Evolutionary conservation across 1,139 yeast genomes (phyloP).

Genomic region (Pneumocystis sp.): DNA sequence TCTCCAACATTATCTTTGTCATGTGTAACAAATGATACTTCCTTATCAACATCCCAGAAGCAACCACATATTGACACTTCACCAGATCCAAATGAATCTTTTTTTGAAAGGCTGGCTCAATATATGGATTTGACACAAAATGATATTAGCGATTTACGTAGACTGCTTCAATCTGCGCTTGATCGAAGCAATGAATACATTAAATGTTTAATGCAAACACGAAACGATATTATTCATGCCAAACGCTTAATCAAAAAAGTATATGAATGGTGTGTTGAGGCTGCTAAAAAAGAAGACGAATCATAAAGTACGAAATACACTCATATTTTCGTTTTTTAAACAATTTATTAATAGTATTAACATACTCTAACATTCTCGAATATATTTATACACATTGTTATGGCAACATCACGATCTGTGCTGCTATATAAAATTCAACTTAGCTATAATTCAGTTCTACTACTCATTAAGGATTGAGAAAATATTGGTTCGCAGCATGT

Average conservation of each 20-base stretch:
- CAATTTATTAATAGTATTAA: too few relatives aligned
- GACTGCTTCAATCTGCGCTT: slow-evolving; percentile 9
- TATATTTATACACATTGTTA: background rate
- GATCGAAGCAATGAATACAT: slow-evolving; percentile 11
- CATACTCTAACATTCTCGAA: background rate
- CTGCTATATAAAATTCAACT: too few relatives aligned
- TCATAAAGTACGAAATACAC: background rate
- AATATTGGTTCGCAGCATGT: background rate
- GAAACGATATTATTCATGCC: slow-evolving; percentile 8
- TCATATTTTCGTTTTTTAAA: too few relatives aligned
- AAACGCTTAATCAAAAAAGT: slow-evolving; percentile 5
- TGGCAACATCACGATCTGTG: too few relatives aligned
- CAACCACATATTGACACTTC: background rate
- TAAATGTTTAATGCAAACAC: slow-evolving; percentile 7
- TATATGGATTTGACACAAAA: slow-evolving; percentile 8
- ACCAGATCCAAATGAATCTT: background rate
- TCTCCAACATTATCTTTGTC: background rate
- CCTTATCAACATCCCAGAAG: background rate
- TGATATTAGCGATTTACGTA: slow-evolving; percentile 8
- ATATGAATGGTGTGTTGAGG: slow-evolving; percentile 9
- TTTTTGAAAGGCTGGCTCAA: background rate
- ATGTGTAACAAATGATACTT: background rate
- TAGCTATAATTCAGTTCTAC: too few relatives aligned
- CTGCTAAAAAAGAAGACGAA: background rate
- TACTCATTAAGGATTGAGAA: background rate